Conservation (phyloP, 2,329 filamentous ascomycete genomes). For the Huntiella bhutanensis region DNA sequence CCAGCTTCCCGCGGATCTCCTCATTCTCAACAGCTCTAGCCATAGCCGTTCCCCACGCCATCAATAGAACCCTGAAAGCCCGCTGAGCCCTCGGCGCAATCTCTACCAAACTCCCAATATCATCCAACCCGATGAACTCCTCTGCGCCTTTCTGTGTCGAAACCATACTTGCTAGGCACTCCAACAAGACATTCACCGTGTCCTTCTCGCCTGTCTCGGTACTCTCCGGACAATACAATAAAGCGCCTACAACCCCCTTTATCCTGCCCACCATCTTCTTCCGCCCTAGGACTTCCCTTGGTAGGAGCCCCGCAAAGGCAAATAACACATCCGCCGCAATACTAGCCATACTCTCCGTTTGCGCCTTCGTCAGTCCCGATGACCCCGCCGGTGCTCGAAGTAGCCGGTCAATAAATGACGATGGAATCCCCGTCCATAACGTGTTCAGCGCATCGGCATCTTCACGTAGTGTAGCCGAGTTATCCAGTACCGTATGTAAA, state of each 20-base stretch:
- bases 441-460: slow-evolving; percentile 26
- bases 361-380: slow-evolving; percentile 14
- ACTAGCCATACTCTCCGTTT: slow-evolving; percentile 36
- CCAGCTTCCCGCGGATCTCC: neutral
- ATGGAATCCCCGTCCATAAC: slow-evolving; percentile 41
- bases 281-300: slow-evolving; percentile 25
- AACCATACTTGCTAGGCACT: slow-evolving; percentile 37
- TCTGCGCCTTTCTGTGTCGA: slow-evolving; percentile 31
- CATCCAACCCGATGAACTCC: slow-evolving; percentile 28
- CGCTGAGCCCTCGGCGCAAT: slow-evolving; percentile 33
- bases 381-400: slow-evolving; percentile 31
- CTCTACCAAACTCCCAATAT: slow-evolving; percentile 36
- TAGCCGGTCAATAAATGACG: slow-evolving; percentile 45
- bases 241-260: slow-evolving; percentile 31
- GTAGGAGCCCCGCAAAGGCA: slow-evolving; percentile 39
- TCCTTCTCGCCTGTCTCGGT: neutral
- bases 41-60: slow-evolving; percentile 36
- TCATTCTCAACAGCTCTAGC: slow-evolving; percentile 8
- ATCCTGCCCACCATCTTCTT: slow-evolving; percentile 33
- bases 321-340: slow-evolving; percentile 44
- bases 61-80: slow-evolving; percentile 35
- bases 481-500: slow-evolving; percentile 46
- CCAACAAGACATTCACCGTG: slow-evolving; percentile 33
- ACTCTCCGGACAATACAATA: slow-evolving; percentile 21
- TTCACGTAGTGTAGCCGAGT: slow-evolving; percentile 30